Evolutionary conservation across 169 alveolate species (phyloP).

Genomic region (Plasmodium cynomolgi): DNA sequence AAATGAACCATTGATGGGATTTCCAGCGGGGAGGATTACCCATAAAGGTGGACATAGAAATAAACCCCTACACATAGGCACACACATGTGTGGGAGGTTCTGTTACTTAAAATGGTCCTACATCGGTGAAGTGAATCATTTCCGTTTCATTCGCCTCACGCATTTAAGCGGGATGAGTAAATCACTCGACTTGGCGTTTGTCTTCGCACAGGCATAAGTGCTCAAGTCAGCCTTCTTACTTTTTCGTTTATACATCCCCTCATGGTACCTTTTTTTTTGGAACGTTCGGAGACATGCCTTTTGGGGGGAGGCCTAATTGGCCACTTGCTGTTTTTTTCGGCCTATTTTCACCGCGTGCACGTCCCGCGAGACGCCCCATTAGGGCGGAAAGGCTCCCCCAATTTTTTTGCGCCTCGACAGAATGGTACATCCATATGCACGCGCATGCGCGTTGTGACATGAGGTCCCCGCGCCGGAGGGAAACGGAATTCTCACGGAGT

Average conservation of each 20-base stretch:
- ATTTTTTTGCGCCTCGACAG: neutral
- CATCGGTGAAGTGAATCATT: neutral
- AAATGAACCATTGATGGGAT: too few relatives aligned
- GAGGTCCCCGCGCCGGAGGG: neutral
- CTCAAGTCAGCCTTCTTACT: neutral
- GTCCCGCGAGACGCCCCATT: neutral
- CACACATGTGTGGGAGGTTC: neutral
- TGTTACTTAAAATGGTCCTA: neutral
- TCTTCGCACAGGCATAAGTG: neutral
- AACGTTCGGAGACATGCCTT: neutral
- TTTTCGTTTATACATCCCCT: neutral
- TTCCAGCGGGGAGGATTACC: neutral
- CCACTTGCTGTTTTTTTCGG: neutral
- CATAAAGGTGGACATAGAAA: neutral
- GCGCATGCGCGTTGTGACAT: neutral
- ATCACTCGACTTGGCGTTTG: neutral
- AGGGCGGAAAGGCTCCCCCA: neutral
- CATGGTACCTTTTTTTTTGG: neutral
- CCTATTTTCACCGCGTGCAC: neutral
- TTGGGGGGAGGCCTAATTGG: neutral
- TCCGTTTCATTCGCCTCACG: neutral
- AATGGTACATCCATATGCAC: neutral
- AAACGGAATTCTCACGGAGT: neutral
- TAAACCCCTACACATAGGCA: neutral
- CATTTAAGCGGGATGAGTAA: neutral